Evolutionary conservation across 768 basidiomycete species (phyloP), one percentile per base, ranked within the genome.

Genomic region (Pholiota molesta): DNA sequence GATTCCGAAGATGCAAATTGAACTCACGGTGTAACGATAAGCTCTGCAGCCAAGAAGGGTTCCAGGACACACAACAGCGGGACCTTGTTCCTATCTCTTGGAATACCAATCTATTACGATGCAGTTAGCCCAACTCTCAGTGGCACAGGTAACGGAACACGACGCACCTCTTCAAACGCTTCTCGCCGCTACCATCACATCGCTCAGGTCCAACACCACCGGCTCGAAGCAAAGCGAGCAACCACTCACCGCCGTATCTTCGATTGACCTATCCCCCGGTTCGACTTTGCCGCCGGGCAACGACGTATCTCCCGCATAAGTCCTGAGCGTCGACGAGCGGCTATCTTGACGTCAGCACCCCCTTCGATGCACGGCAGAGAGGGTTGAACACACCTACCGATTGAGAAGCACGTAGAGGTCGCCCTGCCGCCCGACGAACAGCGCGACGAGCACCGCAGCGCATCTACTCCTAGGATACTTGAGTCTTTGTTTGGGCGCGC

Each of bases 281-380:
- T 97, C 94, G 7, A 88, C 81, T 70, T 88, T 93, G 0, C 95
- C 94, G 6, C 95, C 94, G 0, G 94, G 95, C 5, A 97, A 75
- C 0, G 92, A 90, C 0, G 95, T 97, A 71, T 96, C 95, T 0
- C 92, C 92, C 0, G 94, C 91, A 67, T 91, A 97, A 9, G 88
- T 82, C 39, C 86, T 79, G 66, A 97, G 76, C 3, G 84, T 84
- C 0, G 88, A 80, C 1, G 94, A 87, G 2, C 94, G 87, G 63
- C 94, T 96, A 55, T 26, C 26, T 26, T 4, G 26, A 26, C 26
- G 26, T 26, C 26, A 26, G 26, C 26, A 26, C 4, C 26, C 26
- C 26, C 26, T 26, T 26, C 26, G 26, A 26, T 4, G 26, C 26
- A 26, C 26, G 26, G 26, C 26, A 26, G 26, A 26, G 26, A 26